Evolutionary conservation across 768 basidiomycete genomes (phyloP).

Genomic region (Mrakia frigida): DNA sequence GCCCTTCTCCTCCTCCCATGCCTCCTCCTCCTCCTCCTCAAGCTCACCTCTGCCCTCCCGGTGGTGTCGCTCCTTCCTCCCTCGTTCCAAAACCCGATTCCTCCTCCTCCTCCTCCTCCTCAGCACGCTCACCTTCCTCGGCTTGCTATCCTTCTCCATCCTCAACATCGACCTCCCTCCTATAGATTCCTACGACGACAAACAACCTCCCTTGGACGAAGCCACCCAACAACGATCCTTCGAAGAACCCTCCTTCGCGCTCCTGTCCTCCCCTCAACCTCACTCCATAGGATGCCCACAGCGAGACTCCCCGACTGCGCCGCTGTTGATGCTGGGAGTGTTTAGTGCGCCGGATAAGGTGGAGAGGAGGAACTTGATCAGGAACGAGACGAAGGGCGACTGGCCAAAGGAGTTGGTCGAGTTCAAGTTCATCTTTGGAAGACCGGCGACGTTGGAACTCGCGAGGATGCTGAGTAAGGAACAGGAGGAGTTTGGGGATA

Average conservation of each 20-base stretch:
- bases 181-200: constrained; percentile 20
- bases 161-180: constrained; percentile 24
- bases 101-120: constrained; percentile 11
- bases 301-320: neutral
- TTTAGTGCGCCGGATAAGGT: constrained; percentile 42
- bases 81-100: constrained; percentile 22
- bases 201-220: constrained; percentile 6
- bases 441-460: constrained; percentile 38
- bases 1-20: neutral
- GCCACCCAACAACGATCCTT: constrained; percentile 35
- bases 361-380: constrained; percentile 38
- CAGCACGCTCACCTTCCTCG: neutral
- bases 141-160: constrained; percentile 18
- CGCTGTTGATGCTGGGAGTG: constrained; percentile 43
- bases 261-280: constrained; percentile 42
- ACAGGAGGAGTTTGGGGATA: constrained; percentile 37
- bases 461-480: constrained; percentile 38
- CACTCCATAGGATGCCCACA: constrained; percentile 41
- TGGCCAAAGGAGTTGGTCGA: constrained; percentile 43
- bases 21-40: neutral
- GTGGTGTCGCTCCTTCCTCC: neutral
- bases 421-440: constrained; percentile 44
- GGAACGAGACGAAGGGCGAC: constrained; percentile 36
- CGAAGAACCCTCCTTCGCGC: constrained; percentile 45
- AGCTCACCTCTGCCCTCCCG: neutral